Percentiles rank a stretch among this genome's conserved stretches.
Evolutionary conservation across 225 moss, liverwort and hornwort genomes (phyloP).

Genomic region (Lunularia cruciata): DNA sequence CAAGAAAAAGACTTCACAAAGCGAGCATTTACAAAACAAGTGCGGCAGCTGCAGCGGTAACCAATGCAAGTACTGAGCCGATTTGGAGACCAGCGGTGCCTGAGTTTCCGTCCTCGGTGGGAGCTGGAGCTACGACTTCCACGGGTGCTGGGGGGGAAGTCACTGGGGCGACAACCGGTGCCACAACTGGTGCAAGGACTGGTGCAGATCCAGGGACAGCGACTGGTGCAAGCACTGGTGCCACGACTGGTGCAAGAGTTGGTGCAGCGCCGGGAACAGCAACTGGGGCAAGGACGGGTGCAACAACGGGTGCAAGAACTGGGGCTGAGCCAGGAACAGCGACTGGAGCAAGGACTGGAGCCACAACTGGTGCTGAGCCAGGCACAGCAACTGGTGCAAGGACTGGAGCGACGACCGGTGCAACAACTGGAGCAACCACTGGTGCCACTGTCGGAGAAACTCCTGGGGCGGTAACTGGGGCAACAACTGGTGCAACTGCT

Average conservation of each 20-base stretch:
- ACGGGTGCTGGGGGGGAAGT: neutral
- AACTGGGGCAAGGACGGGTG: neutral
- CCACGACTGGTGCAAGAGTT: neutral
- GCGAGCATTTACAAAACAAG: neutral
- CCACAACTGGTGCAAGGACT: neutral
- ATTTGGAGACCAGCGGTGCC: neutral
- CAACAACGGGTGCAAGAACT: neutral
- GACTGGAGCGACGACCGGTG: neutral
- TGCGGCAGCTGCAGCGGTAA: neutral
- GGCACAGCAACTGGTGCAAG: neutral
- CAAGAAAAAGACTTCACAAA: neutral
- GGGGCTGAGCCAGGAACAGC: neutral
- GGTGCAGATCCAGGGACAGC: neutral
- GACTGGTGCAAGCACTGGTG: neutral
- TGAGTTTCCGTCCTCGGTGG: neutral
- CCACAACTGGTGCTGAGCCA: neutral
- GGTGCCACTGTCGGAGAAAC: conserved; percentile 10
- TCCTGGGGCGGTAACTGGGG: neutral
- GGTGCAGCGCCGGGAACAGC: neutral
- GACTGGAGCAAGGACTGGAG: neutral
- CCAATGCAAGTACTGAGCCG: neutral
- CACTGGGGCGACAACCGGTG: neutral
- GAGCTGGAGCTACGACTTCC: conserved; percentile 8
- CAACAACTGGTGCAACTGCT: too few species aligned
- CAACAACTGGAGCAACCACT: conserved; percentile 6